Evolutionary conservation across 106 monocot species (phyloP), one percentile per base, ranked within the genome.

Genomic region (Phalaenopsis aphrodite): DNA sequence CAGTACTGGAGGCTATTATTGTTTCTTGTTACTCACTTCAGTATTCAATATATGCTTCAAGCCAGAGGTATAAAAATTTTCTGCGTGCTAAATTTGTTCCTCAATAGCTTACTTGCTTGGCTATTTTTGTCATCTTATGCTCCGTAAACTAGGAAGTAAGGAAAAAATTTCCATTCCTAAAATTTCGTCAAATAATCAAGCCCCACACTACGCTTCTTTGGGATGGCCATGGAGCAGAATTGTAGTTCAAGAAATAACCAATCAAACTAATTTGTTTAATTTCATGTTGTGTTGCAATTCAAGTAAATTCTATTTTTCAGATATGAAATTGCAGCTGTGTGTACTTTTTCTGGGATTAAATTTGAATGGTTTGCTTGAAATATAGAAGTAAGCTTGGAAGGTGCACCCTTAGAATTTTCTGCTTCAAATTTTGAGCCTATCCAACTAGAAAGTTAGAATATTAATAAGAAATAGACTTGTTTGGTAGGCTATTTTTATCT

Each of bases 21-120:
- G 89, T 99, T 79, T 72, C 99, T 64, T 93, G 67, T 80, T 93
- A 85, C 81, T 99, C 99, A 55, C 88, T 99, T 75, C 99, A 89
- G 78, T 95, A 99, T 86, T 99, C 99, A 64, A 82, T 99, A 79
- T 95, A 93, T 95, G 87, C 93, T 79, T 85, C 93, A 77, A 93
- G 82, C 79, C 76, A 93, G 79, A 91, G 88, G 98, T 99, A 77
- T 19, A 55, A 30, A 41, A 0, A 55, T 11, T 78, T 18, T 41
- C 38, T 38, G 8, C 5, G 12, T 12, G 15, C 7, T 6, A 12
- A 71, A 67, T 1, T 10, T 71, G 30, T 71, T 71, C 11, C 16
- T 39, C 41, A 71, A 65, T 65, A 23, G 8, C 21, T 24, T 12
- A 2, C 14, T 12, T 52, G 52, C 12, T 52, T 52, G 52, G 38